A percentile compares a stretch with the other conserved stretches of the same genome.
Conservation (phyloP, 2,329 filamentous ascomycete species). For the Penicillium thymicola region DNA sequence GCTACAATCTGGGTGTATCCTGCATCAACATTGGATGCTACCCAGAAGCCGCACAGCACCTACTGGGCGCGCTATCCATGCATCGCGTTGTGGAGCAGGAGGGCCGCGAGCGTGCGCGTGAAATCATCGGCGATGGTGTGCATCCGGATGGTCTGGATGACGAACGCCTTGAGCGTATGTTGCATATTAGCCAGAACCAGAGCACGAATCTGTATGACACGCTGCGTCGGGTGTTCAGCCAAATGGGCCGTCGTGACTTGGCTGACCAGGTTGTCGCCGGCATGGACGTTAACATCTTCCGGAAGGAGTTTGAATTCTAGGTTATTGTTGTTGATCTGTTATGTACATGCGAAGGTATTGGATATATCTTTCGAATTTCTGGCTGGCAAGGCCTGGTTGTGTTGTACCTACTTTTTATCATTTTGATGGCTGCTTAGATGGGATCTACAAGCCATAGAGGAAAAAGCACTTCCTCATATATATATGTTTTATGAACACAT, state of each 20-base stretch:
- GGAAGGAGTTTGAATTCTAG: slow-evolving; percentile 84
- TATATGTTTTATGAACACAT: background rate
- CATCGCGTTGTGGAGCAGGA: slow-evolving; percentile 89
- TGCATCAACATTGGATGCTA: slow-evolving; percentile 98
- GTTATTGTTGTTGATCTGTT: background rate
- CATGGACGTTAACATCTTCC: slow-evolving; percentile 86
- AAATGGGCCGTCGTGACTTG: slow-evolving; percentile 88
- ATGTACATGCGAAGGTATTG: background rate
- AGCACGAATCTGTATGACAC: slow-evolving; percentile 98
- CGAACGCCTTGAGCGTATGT: slow-evolving; percentile 77
- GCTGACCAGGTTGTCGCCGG: slow-evolving; percentile 82
- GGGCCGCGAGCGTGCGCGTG: slow-evolving; percentile 75
- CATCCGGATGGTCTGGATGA: slow-evolving; percentile 53
- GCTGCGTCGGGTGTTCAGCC: slow-evolving; percentile 85
- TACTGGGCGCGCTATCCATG: slow-evolving; percentile 89
- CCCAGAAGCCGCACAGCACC: slow-evolving; percentile 85
- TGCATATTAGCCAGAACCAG: slow-evolving; percentile 76
- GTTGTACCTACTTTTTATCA: slow-evolving; percentile 10
- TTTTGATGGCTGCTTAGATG: slow-evolving; percentile 1
- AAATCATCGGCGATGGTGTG: slow-evolving; percentile 66
- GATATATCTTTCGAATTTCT: background rate
- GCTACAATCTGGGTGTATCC: slow-evolving; percentile 93
- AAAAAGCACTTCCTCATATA: background rate
- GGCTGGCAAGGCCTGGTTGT: slow-evolving; percentile 1
- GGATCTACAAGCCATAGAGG: background rate